Base-by-base conservation (phyloP, 441 rosid genomes). In the Rhodomyrtus psidioides region DNA sequence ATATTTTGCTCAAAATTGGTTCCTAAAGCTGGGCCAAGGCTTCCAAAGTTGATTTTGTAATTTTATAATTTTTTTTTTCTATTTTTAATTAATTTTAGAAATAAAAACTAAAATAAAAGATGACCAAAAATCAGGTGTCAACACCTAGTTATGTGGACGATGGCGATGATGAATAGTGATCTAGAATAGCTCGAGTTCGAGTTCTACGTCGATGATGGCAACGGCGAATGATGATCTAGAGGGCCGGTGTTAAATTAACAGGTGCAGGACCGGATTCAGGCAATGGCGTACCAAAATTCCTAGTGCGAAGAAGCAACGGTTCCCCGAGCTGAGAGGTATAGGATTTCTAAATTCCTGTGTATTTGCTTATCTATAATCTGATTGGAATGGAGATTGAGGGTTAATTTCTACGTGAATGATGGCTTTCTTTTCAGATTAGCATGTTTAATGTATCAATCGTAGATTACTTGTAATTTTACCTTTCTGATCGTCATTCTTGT, bases 241-340 rank as follows among this genome's bases (percentile, higher is more conserved):
- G 4, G 55, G 28, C 23, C 1, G 82, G 9, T 86, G 54, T 49
- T 44, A 34, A 56, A 53, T 55, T 26, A 53, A 60, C 57, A 91
- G 96, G 94, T 27, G 85, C 89, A 62, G 96, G 96, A 56, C 53
- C 90, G 58, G 95, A 94, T 87, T 90, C 94, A 26, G 39, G 59
- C 51, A 34, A 46, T 65, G 88, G 87, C 86, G 14, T 89, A 19
- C 84, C 96, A 6, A 93, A 87, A 53, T 89, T 17, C 49, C 87
- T 44, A 89, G 89, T 34, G 70, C 86, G 87, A 93, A 93, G 94
- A 94, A 93, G 86, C 91, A 87, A 74, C 89, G 88, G 34, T 94
- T 95, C 83, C 96, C 97, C 56, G 87, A 91, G 54, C 94, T 97
- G 84, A 91, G 88, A 91, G 98, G 99, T 96, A 56, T 24, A 8